phyloP scores from a whole-genome alignment of 139 green algal species.

The Auxenochlorella pyrenoidosa region DNA sequence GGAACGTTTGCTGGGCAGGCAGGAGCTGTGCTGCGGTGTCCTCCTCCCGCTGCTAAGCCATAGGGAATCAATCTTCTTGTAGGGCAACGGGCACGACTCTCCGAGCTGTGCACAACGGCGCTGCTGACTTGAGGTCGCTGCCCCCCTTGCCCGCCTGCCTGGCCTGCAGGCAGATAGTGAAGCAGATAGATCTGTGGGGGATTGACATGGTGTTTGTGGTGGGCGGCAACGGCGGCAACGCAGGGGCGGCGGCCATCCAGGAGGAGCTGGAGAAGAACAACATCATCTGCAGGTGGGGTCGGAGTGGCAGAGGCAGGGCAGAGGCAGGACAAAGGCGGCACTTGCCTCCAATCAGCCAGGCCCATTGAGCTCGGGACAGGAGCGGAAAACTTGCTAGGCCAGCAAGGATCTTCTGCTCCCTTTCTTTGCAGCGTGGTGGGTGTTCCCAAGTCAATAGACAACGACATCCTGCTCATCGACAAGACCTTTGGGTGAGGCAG shows the following conservation, averaged over 20 bases:
- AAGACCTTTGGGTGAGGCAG: slow-evolving; percentile 58
- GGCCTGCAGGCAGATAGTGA: slow-evolving; percentile 90
- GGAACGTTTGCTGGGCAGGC: neutral
- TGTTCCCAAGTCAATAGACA: slow-evolving; percentile 99
- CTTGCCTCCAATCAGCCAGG: no score
- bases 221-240: slow-evolving; percentile 93
- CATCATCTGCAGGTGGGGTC: slow-evolving; percentile 39
- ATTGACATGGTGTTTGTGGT: slow-evolving; percentile 98
- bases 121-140: no score
- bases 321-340: no score
- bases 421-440: slow-evolving; percentile 85
- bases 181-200: slow-evolving; percentile 94
- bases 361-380: no score
- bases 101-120: no score
- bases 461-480: slow-evolving; percentile 93
- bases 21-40: neutral
- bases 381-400: no score
- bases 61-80: no score
- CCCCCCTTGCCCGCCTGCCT: neutral
- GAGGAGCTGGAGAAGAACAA: slow-evolving; percentile 60
- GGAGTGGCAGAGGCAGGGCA: no score
- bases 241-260: slow-evolving; percentile 82
- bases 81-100: no score
- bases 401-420: no score
- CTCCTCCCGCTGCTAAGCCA: no score